Conservation (phyloP, 371 early-diverging fungal genomes). For the Mucor indicus region DNA sequence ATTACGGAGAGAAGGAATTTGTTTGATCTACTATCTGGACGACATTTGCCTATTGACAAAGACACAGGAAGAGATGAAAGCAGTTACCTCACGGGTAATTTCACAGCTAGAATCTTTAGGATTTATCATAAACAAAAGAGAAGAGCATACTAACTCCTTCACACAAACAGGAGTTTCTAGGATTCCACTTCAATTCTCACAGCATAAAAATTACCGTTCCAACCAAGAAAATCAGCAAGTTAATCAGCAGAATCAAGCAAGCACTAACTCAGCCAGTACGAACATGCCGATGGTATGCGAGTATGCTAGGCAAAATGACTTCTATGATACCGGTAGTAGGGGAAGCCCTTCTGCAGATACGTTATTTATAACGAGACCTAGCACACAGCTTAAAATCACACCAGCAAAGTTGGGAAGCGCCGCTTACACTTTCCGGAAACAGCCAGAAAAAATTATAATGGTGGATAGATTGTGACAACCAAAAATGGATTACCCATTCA, state of each 20-base stretch:
- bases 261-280: not conserved
- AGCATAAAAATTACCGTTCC: constrained; percentile 1
- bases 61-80: not conserved
- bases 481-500: too few species aligned
- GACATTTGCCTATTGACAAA: too few species aligned
- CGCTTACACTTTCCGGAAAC: too few species aligned
- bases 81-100: not conserved
- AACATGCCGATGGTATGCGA: constrained; percentile 1
- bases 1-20: too few species aligned
- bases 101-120: constrained; percentile 1
- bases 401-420: too few species aligned
- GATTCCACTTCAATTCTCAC: not conserved
- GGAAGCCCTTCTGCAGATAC: too few species aligned
- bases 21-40: too few species aligned
- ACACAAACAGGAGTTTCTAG: not conserved
- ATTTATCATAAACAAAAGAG: constrained; percentile 1
- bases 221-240: not conserved
- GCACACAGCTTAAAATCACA: too few species aligned
- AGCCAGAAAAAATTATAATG: too few species aligned
- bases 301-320: constrained; percentile 1
- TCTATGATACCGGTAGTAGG: too few species aligned
- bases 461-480: too few species aligned
- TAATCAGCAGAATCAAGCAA: constrained; percentile 1
- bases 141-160: not conserved
- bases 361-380: too few species aligned